These are phyloP conservation scores for Claviceps quebecensis DNA, from an alignment of 2,329 filamentous ascomycete genomes.

Conservation along the genomic window DNA sequence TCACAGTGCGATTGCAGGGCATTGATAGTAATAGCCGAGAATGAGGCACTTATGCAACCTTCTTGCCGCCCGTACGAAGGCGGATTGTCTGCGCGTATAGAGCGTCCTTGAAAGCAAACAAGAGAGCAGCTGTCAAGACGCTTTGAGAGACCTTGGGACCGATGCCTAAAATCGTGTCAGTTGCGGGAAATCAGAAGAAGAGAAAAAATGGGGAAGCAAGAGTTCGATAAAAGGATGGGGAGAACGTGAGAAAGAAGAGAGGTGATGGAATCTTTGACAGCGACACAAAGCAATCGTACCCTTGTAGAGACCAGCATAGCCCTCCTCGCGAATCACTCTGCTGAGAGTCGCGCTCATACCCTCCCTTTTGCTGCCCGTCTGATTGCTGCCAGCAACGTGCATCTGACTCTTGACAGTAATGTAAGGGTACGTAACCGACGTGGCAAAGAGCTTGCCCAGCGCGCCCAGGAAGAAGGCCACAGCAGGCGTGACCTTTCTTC, in stretches of 20 bases:
- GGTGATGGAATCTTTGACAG: neutral
- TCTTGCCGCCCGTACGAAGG: conserved; percentile 36
- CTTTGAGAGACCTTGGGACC: conserved; percentile 94
- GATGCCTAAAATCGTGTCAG: conserved; percentile 47
- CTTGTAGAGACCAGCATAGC: conserved; percentile 85
- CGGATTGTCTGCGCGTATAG: conserved; percentile 72
- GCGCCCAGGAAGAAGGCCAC: conserved; percentile 87
- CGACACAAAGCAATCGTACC: conserved; percentile 33
- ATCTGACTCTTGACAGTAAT: conserved; percentile 98
- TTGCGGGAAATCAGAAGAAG: neutral
- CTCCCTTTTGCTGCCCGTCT: conserved; percentile 56
- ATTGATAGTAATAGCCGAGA: too few relatives aligned
- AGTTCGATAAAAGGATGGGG: neutral
- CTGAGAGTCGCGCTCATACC: conserved; percentile 66
- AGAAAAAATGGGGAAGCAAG: neutral
- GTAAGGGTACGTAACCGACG: conserved; percentile 90
- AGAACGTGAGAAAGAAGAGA: neutral
- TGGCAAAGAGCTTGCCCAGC: conserved; percentile 86
- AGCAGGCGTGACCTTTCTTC: conserved; percentile 61
- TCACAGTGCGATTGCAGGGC: too few relatives aligned
- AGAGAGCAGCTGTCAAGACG: conserved; percentile 85
- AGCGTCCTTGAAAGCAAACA: conserved; percentile 97
- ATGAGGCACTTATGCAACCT: neutral
- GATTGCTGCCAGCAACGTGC: conserved; percentile 60
- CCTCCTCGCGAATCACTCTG: conserved; percentile 74